A percentile compares a stretch with the other conserved stretches of the same genome.
Conservation (phyloP, 192 early-diverging fungal genomes). For the Coemansia javaensis region DNA sequence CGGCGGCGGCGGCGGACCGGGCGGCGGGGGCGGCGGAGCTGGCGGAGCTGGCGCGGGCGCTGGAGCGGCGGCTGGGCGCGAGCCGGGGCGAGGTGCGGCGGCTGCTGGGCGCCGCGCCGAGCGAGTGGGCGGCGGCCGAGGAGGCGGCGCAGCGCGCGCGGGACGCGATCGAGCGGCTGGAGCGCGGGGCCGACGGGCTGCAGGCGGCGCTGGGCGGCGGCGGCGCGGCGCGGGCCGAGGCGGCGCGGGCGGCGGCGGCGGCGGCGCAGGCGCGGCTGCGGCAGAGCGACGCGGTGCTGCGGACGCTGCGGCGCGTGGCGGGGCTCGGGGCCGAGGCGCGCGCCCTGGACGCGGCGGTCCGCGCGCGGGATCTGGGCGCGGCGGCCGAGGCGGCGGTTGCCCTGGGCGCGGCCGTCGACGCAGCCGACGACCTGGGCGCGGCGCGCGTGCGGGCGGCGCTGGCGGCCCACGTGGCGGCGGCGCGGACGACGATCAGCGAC, state of each 20-base stretch:
- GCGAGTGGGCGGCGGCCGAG: conserved; percentile 4
- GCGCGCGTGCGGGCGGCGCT: conserved; percentile 7
- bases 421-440: conserved; percentile 2
- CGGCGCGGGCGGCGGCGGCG: conserved; percentile 6
- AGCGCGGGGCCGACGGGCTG: conserved; percentile 23
- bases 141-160: conserved; percentile 6
- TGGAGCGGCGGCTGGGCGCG: not conserved
- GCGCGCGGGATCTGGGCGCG: not conserved
- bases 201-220: conserved; percentile 28
- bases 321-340: conserved; percentile 2
- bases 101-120: conserved; percentile 1
- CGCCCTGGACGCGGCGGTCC: conserved; percentile 11
- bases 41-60: conserved; percentile 3
- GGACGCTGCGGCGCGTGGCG: conserved; percentile 9
- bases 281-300: conserved; percentile 6
- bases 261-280: conserved; percentile 1
- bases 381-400: conserved; percentile 7
- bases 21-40: too few species aligned
- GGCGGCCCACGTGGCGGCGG: conserved; percentile 4
- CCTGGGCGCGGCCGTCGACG: conserved; percentile 1
- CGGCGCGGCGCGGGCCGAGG: conserved; percentile 11
- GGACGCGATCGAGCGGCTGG: conserved; percentile 6
- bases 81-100: conserved; percentile 5
- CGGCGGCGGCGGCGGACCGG: too few species aligned
- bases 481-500: conserved; percentile 13